Conservation (phyloP, 202 grass and related monocot genomes). For the Setaria viridis region DNA sequence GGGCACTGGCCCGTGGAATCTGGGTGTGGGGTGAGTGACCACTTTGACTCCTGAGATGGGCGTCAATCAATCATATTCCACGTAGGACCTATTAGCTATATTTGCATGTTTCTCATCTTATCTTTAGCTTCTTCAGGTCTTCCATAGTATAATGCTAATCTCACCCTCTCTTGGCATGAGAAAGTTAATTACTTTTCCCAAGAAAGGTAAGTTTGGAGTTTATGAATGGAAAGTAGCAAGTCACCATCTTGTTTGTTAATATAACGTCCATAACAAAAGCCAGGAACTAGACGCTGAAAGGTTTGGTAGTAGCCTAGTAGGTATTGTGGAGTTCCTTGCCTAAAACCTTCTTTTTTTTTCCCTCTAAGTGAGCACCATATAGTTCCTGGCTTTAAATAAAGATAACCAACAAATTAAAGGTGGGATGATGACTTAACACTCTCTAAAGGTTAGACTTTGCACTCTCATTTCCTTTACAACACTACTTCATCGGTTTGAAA, state of each 20-base stretch:
- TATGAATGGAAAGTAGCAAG: not conserved
- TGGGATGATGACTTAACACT: not conserved
- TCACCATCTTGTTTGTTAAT: not conserved
- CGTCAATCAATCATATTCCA: constrained; percentile 12
- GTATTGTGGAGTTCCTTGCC: not conserved
- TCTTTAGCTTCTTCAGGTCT: not conserved
- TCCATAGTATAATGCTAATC: not conserved
- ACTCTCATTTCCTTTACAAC: not conserved
- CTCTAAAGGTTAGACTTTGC: not conserved
- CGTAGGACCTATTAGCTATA: not conserved
- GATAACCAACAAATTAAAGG: not conserved
- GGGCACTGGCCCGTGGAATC: constrained; percentile 26
- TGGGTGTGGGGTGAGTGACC: not conserved
- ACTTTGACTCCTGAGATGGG: constrained; percentile 20
- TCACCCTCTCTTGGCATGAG: not conserved
- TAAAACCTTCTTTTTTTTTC: not conserved
- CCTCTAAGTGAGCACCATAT: not conserved
- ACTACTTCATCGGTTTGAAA: not conserved
- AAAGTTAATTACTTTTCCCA: not conserved
- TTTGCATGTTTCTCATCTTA: not conserved
- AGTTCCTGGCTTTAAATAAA: not conserved
- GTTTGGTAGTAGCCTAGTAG: not conserved
- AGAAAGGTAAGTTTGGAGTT: constrained; percentile 10
- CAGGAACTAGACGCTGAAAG: not conserved
- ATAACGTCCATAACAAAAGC: not conserved